Conservation (phyloP, 768 basidiomycete genomes). For the Podaxis sp. region DNA sequence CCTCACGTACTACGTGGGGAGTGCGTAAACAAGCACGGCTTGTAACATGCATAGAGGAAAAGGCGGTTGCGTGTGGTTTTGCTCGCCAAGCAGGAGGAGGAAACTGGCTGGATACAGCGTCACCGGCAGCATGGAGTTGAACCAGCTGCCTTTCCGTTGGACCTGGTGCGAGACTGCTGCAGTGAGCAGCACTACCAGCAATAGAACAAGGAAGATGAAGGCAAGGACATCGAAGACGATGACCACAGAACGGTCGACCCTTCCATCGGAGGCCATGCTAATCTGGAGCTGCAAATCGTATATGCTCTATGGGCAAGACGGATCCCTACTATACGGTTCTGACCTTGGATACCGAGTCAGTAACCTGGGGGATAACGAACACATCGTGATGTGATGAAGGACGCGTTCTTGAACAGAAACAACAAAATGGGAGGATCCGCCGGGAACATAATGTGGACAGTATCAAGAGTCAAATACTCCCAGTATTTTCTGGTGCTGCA, state of each 20-base stretch:
- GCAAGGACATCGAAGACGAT: conserved; percentile 2
- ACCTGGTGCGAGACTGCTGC: conserved; percentile 2
- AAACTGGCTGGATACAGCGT: conserved; percentile 23
- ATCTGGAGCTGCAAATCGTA: neutral
- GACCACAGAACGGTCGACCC: neutral
- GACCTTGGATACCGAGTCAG: no score
- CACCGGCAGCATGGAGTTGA: conserved; percentile 21
- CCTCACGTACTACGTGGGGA: conserved; percentile 21
- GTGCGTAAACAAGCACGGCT: conserved; percentile 25
- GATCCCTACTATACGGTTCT: neutral
- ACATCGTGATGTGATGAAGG: no score
- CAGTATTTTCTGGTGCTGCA: no score
- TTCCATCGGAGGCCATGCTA: neutral
- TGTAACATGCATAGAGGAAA: conserved; percentile 24
- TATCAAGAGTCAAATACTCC: no score
- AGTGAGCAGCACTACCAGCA: neutral
- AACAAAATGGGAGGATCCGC: no score
- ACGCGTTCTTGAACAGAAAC: no score
- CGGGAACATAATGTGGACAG: no score
- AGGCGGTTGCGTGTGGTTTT: conserved; percentile 21
- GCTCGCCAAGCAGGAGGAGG: conserved; percentile 22
- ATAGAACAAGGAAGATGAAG: neutral
- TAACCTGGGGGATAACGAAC: no score
- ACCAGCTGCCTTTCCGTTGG: conserved; percentile 17
- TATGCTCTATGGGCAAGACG: neutral